These are phyloP conservation scores for Populus tomentosa DNA, from an alignment of 441 rosid species.

Conservation along the genomic window DNA sequence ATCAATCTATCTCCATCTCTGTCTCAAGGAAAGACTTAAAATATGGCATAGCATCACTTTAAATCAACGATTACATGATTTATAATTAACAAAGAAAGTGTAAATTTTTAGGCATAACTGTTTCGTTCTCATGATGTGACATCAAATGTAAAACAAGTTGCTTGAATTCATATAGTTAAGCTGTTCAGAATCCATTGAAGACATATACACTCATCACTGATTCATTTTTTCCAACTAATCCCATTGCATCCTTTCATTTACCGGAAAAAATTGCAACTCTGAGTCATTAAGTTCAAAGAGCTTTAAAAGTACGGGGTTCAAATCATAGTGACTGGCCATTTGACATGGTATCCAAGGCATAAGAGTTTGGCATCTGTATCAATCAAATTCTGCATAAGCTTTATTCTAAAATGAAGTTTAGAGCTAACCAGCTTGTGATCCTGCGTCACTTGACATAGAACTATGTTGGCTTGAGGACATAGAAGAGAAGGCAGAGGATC, in stretches of 20 bases:
- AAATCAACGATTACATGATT: no score
- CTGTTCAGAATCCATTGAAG: not conserved
- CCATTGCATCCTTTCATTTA: not conserved
- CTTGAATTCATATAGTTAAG: not conserved
- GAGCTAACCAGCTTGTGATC: conserved; percentile 58
- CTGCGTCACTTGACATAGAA: conserved; percentile 49
- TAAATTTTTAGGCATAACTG: not conserved
- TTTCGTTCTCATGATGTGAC: not conserved
- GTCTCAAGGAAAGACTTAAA: not conserved
- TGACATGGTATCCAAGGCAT: not conserved
- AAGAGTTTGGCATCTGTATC: not conserved
- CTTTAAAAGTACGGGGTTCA: not conserved
- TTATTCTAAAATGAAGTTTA: conserved; percentile 5
- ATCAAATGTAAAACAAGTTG: not conserved
- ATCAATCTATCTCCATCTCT: not conserved
- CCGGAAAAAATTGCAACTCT: not conserved
- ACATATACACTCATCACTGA: not conserved
- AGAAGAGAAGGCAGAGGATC: conserved; percentile 51
- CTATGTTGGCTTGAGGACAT: conserved; percentile 21
- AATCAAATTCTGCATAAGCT: conserved; percentile 1
- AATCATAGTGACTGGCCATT: conserved; percentile 2
- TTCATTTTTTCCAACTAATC: no score
- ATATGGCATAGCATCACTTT: not conserved
- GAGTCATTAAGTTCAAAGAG: not conserved
- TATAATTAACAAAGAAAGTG: not conserved